Evolutionary conservation across 2,329 filamentous ascomycete species (phyloP).

Genomic region (Curvularia hawaiiensis): DNA sequence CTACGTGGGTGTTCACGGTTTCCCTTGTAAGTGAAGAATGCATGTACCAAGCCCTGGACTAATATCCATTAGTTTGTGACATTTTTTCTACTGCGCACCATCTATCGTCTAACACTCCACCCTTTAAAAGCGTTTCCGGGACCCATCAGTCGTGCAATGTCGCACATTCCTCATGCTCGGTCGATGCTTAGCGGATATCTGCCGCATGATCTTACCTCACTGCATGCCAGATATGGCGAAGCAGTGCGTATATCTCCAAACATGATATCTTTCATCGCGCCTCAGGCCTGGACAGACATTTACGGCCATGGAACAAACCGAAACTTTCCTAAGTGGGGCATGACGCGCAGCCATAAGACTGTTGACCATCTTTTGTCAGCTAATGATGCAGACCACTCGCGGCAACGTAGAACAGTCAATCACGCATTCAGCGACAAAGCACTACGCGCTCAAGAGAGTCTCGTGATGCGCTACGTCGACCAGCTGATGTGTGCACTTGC

Average conservation of each 20-base stretch:
- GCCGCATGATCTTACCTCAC: background rate
- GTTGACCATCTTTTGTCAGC: constrained; percentile 14
- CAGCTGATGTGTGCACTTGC: constrained; percentile 7
- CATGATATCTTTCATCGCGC: constrained; percentile 14
- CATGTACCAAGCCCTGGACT: background rate
- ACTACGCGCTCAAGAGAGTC: constrained; percentile 41
- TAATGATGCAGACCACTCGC: constrained; percentile 29
- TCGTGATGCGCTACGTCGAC: constrained; percentile 41
- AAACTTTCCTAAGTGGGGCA: constrained; percentile 1
- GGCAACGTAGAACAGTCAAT: constrained; percentile 35
- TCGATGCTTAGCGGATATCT: constrained; percentile 3
- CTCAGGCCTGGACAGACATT: constrained; percentile 46
- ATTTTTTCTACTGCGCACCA: background rate
- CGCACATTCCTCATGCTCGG: constrained; percentile 1
- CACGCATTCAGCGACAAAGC: constrained; percentile 47
- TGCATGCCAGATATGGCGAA: constrained; percentile 15
- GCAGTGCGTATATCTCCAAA: constrained; percentile 18
- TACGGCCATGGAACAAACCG: constrained; percentile 32
- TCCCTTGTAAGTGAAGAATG: background rate
- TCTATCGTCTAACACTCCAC: constrained; percentile 26
- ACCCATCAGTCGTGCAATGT: constrained; percentile 29
- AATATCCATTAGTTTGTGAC: background rate
- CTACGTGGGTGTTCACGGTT: background rate
- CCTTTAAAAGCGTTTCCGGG: constrained; percentile 29
- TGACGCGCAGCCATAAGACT: constrained; percentile 3